phyloP scores from a whole-genome alignment of 495 filamentous ascomycete genomes.

The Xylaria castorea region DNA sequence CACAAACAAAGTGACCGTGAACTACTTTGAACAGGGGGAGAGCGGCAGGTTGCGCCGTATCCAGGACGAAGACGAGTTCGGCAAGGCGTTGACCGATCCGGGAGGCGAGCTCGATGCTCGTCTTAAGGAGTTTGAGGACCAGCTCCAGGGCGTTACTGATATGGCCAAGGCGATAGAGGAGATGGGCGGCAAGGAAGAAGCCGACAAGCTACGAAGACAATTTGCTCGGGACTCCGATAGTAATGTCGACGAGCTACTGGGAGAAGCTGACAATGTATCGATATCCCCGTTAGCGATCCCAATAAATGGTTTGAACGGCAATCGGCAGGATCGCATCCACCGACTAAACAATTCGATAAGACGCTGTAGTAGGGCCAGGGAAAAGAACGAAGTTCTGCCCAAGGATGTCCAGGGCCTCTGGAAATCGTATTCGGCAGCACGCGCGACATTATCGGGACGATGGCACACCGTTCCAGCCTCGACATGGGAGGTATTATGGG shows the following conservation, averaged over 20 bases:
- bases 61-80: conserved; percentile 45
- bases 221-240: conserved; percentile 45
- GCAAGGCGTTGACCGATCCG: conserved; percentile 41
- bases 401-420: conserved; percentile 43
- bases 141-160: conserved; percentile 54
- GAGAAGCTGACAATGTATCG: conserved; percentile 31
- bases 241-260: conserved; percentile 38
- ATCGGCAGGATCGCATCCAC: conserved; percentile 22
- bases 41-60: conserved; percentile 44
- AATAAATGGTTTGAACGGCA: conserved; percentile 16
- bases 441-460: conserved; percentile 52
- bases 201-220: conserved; percentile 45
- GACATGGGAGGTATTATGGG: conserved; percentile 65
- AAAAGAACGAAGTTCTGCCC: conserved; percentile 36
- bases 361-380: conserved; percentile 19
- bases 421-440: conserved; percentile 52
- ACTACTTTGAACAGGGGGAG: conserved; percentile 55
- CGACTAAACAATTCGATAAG: conserved; percentile 38
- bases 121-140: conserved; percentile 58
- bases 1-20: conserved; percentile 35
- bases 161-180: conserved; percentile 47
- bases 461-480: conserved; percentile 54
- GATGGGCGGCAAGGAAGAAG: conserved; percentile 46
- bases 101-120: conserved; percentile 53
- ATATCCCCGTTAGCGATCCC: conserved; percentile 24